These are phyloP conservation scores for Cyclanthera cordifolia DNA, from an alignment of 306 rosid genomes.

Conservation along the genomic window DNA sequence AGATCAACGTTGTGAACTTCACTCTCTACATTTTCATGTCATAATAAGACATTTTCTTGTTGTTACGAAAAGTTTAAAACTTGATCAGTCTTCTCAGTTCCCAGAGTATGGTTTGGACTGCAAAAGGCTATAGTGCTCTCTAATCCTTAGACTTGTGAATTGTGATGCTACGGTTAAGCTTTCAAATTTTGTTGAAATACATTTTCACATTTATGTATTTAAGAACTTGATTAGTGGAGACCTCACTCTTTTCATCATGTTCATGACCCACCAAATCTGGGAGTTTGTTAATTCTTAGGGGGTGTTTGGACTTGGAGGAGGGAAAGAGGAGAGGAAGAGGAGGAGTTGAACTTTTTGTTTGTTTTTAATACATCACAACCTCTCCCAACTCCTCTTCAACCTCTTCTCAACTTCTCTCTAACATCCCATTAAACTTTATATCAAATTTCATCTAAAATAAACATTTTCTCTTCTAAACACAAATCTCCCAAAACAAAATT, in stretches of 20 bases:
- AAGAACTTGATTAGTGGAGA: neutral
- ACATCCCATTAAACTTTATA: no score
- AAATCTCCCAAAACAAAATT: no score
- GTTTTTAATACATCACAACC: no score
- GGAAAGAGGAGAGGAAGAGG: no score
- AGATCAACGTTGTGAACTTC: neutral
- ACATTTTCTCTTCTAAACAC: no score
- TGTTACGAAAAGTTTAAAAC: neutral
- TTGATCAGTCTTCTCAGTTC: neutral
- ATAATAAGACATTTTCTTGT: neutral
- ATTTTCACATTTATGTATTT: no score
- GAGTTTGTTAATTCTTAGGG: neutral
- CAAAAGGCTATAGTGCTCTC: neutral
- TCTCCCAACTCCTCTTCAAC: no score
- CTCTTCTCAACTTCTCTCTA: no score
- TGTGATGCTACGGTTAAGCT: neutral
- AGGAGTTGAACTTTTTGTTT: no score
- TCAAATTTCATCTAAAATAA: no score
- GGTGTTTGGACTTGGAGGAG: no score
- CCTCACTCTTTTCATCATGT: neutral
- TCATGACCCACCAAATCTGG: neutral
- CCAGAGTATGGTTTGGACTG: neutral
- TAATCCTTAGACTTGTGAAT: neutral
- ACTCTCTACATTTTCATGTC: neutral
- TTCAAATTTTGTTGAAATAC: neutral